phyloP scores from a whole-genome alignment of 495 filamentous ascomycete genomes.

The Beverwykella pulmonaria region DNA sequence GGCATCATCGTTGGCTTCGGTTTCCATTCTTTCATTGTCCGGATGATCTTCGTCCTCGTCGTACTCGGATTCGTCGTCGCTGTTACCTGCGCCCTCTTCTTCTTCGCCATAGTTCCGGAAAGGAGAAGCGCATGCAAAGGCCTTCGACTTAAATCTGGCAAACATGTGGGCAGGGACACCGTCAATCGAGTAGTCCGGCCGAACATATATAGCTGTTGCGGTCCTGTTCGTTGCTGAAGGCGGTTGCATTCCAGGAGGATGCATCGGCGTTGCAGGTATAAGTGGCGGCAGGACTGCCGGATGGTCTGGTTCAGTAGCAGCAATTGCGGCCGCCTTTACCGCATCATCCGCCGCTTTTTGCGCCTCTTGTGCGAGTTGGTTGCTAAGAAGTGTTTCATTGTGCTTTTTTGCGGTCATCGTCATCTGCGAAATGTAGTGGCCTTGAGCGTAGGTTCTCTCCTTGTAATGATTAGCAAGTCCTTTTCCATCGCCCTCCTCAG shows the following conservation, averaged over 20 bases:
- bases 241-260: neutral
- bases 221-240: neutral
- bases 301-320: neutral
- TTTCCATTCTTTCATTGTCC: too few relatives aligned
- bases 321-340: neutral
- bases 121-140: neutral
- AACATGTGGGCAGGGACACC: neutral
- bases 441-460: neutral
- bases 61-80: too few relatives aligned
- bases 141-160: neutral
- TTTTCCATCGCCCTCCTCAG: neutral
- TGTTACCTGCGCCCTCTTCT: neutral
- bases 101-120: neutral
- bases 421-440: neutral
- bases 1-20: too few relatives aligned
- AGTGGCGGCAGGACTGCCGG: neutral
- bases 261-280: constrained; percentile 15
- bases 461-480: constrained; percentile 13
- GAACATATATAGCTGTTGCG: neutral
- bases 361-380: constrained; percentile 5
- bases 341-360: neutral
- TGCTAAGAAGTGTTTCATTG: constrained; percentile 13
- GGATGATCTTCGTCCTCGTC: too few relatives aligned
- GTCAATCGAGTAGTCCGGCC: neutral
- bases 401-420: constrained; percentile 1